These are phyloP conservation scores for Penstemon barbatus DNA, from an alignment of 257 asterid genomes.

Conservation along the genomic window DNA sequence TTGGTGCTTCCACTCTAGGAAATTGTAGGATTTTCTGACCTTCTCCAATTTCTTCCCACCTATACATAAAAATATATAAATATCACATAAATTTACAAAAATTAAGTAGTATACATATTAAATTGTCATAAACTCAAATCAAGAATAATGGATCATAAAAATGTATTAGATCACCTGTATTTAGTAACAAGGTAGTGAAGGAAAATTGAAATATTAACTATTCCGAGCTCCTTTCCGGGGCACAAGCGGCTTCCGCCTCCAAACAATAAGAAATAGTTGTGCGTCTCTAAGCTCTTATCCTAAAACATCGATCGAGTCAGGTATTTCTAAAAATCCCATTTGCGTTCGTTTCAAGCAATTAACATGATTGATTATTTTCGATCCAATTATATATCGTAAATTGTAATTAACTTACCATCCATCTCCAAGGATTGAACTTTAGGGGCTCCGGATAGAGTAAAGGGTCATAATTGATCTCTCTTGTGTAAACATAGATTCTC, in stretches of 20 bases:
- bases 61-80: slow-evolving; percentile 23
- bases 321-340: too few relatives aligned
- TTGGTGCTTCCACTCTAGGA: slow-evolving; percentile 84
- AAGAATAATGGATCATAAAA: too few relatives aligned
- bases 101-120: not conserved
- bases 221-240: slow-evolving; percentile 80
- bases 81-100: not conserved
- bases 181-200: slow-evolving; percentile 67
- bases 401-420: slow-evolving; percentile 54
- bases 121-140: too few relatives aligned
- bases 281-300: slow-evolving; percentile 56
- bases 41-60: slow-evolving; percentile 82
- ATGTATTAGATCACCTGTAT: slow-evolving; percentile 44
- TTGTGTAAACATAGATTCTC: slow-evolving; percentile 69
- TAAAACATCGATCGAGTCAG: slow-evolving; percentile 12
- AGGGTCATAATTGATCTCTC: slow-evolving; percentile 83
- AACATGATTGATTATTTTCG: too few relatives aligned
- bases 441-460: slow-evolving; percentile 60
- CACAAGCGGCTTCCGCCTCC: slow-evolving; percentile 68
- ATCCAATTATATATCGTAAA: too few relatives aligned
- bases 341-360: too few relatives aligned
- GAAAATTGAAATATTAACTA: slow-evolving; percentile 46
- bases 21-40: slow-evolving; percentile 42
- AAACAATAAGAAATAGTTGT: slow-evolving; percentile 45
- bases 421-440: slow-evolving; percentile 85